Evolutionary conservation across 352 stramenopile species (phyloP), one percentile per base, ranked within the genome.

Genomic region (Globisporangium orthogonon): DNA sequence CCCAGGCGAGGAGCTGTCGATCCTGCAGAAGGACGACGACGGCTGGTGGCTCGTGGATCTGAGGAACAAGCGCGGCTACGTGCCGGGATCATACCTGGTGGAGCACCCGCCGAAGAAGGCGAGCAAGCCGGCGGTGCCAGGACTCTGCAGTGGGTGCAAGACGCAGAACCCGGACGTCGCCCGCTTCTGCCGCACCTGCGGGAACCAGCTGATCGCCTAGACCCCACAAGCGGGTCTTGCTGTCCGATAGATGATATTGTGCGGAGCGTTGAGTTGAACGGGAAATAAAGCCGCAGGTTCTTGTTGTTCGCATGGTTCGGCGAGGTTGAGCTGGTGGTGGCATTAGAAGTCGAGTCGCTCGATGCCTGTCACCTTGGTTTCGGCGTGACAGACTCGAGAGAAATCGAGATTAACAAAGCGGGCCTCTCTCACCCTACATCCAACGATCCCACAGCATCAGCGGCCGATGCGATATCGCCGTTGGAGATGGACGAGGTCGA

Each of bases 11-110:
- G 74, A 90, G 64, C 71, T 93, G 9, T 64, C 63, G 51, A 89
- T 93, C 48, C 74, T 93, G 28, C 83, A 90, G 50, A 93, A 93
- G 70, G 83, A 93, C 40, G 80, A 90, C 45, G 83, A 93, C 70
- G 83, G 83, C 64, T 93, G 83, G 83, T 93, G 83, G 83, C 70
- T 90, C 50, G 83, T 89, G 41, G 77, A 89, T 30, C 59, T 90
- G 44, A 60, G 72, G 54, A 77, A 73, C 55, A 72, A 86, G 47
- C 83, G 83, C 46, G 83, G 83, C 29, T 93, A 91, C 61, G 83
- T 93, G 11, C 83, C 83, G 17, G 83, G 83, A 14, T 93, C 83
- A 18, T 93, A 93, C 62, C 66, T 93, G 56, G 84, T 93, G 50
- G 83, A 91, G 60, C 75, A 84, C 39, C 80, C 76, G 7, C 66